These are phyloP conservation scores for Petunia secreta DNA, from an alignment of 257 asterid genomes.

Conservation along the genomic window DNA sequence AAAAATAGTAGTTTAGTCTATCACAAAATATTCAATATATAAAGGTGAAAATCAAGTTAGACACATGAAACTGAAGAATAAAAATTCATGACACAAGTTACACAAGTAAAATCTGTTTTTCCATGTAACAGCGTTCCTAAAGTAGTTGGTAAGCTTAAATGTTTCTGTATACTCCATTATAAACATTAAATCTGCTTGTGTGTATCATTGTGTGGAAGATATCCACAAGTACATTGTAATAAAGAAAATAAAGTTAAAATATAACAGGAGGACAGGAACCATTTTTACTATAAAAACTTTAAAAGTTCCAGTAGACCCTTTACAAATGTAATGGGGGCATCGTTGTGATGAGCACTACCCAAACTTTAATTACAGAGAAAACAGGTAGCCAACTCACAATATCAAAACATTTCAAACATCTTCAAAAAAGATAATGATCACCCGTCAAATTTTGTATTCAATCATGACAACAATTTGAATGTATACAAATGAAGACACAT, in stretches of 20 bases:
- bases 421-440: neutral
- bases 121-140: neutral
- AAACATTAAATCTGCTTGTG: slow-evolving; percentile 5
- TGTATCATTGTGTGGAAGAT: neutral
- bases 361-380: neutral
- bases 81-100: neutral
- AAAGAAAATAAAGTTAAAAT: slow-evolving; percentile 3
- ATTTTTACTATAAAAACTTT: neutral
- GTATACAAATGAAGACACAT: neutral
- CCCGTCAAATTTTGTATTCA: neutral
- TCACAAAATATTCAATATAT: neutral
- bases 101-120: neutral
- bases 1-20: neutral
- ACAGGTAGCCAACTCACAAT: neutral
- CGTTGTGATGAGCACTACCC: neutral
- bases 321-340: neutral
- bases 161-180: slow-evolving; percentile 14
- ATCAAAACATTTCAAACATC: neutral
- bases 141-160: neutral
- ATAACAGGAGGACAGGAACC: neutral
- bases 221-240: slow-evolving; percentile 9
- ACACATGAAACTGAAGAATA: slow-evolving; percentile 1
- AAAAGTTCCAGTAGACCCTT: neutral
- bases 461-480: slow-evolving; percentile 7
- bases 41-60: slow-evolving; percentile 11